Conservation (phyloP, 176 grass and related monocot species). For the Carex littledalei region DNA sequence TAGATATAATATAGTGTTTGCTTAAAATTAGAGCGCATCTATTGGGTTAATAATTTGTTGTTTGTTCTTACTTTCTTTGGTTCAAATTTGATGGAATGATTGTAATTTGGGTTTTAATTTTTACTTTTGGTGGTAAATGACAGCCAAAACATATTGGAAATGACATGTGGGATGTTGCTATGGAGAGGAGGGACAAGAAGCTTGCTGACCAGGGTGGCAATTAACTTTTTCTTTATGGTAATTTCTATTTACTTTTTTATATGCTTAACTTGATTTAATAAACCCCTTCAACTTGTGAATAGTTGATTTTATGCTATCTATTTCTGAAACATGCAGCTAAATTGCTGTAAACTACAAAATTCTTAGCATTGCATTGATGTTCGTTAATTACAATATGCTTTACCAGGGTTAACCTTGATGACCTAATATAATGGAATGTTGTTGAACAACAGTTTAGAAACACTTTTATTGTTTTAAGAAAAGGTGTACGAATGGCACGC, state of each 20-base stretch:
- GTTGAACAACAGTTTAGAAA: background rate
- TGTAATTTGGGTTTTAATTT: background rate
- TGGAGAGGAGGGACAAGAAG: constrained; percentile 97
- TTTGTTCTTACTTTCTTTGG: background rate
- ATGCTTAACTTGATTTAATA: background rate
- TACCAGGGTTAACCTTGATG: background rate
- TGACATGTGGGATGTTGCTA: constrained; percentile 95
- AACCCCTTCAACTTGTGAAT: background rate
- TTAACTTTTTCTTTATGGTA: constrained; percentile 17
- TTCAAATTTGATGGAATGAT: background rate
- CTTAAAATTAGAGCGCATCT: background rate
- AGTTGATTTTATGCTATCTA: background rate
- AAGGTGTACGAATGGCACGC: background rate
- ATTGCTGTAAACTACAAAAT: background rate
- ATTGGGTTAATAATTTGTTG: background rate
- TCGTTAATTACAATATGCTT: background rate
- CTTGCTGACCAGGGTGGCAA: constrained; percentile 38
- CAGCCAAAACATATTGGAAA: constrained; percentile 98
- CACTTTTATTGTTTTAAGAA: background rate
- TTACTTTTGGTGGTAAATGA: constrained; percentile 1
- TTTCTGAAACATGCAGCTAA: background rate
- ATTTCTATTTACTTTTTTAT: background rate
- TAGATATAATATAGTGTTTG: background rate
- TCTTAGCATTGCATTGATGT: background rate
- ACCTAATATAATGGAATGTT: background rate